Evolutionary conservation across 2,329 filamentous ascomycete species (phyloP).

Genomic region (Hymenoscyphus occultus): DNA sequence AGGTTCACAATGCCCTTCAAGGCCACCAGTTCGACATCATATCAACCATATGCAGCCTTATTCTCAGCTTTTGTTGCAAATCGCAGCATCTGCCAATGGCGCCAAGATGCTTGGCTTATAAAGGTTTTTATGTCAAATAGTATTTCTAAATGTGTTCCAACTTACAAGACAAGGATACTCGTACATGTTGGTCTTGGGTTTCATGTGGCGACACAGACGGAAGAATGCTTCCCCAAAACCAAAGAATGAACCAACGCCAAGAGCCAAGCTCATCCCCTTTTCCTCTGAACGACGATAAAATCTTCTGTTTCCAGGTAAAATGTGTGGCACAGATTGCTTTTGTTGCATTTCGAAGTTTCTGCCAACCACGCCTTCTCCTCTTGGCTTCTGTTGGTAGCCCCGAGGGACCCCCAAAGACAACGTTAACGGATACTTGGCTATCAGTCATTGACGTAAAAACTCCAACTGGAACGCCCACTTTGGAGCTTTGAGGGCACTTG

Average conservation of each 20-base stretch:
- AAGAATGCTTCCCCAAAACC: background rate
- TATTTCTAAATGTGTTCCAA: background rate
- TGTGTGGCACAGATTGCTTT: background rate
- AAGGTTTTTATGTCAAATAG: background rate
- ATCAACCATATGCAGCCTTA: background rate
- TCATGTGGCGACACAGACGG: slow-evolving; percentile 3
- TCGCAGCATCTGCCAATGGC: background rate
- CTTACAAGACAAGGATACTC: background rate
- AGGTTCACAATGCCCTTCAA: background rate
- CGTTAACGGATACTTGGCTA: background rate
- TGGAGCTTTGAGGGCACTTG: background rate
- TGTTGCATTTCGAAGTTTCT: background rate
- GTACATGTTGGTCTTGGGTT: background rate
- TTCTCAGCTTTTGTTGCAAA: background rate
- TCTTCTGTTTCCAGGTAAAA: background rate
- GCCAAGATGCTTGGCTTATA: background rate
- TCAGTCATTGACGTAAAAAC: background rate
- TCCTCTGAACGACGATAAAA: background rate
- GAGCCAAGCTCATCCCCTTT: slow-evolving; percentile 1
- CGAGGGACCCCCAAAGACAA: background rate
- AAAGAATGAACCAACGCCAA: slow-evolving; percentile 2
- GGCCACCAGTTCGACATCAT: background rate
- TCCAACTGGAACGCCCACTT: background rate
- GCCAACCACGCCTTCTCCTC: background rate
- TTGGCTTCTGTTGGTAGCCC: background rate